Evolutionary conservation across 2,329 filamentous ascomycete genomes (phyloP), one percentile per base, ranked within the genome.

Genomic region (Monosporascus sp.): DNA sequence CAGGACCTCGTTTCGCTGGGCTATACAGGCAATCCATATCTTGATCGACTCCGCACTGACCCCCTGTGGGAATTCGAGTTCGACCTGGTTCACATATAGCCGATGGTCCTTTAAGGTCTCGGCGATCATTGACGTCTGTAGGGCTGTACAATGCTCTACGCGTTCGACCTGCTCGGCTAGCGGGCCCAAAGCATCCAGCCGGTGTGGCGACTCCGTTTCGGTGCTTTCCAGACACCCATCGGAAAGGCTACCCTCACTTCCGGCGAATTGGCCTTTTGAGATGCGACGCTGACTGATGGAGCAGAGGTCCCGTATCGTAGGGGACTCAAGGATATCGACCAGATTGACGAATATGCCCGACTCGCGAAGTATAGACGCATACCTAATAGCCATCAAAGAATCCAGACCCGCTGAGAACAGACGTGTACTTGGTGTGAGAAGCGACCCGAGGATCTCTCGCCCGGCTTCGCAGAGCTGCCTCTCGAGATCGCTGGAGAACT

Each of bases 61-160:
- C 0, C 62, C 56, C 0, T 66, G 45, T 1, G 76, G 66, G 11
- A 88, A 70, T n/a, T 81, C 73, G 1, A 95, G 66, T 60, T 88
- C 80, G 11, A 94, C 73, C 74, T 85, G 86, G 61, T 96, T 97
- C 70, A 87, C 88, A 65, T 97, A 96, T 7, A 85, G 77, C 47
- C 70, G 71, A 2, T 75, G 58, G 55, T 85, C 75, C 18, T 73
- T 75, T 3, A 77, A 69, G 1, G 89, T 92, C 70, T 96, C 90
- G 0, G 82, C 77, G 17, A 96, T 76, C 90, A 96, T 95, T 2
- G 89, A 85, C 18, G 79, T 73, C 62, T 97, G 92, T 9, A 94
- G 75, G 15, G 85, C 79, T 4, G 86, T 92, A 66, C 89, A 94
- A 5, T 78, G 78, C 18, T 78, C 65, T n/a, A 85, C 62, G 24